These are phyloP conservation scores for Nakazawaea pomicola DNA, from an alignment of 805 yeast genomes.

Conservation along the genomic window DNA sequence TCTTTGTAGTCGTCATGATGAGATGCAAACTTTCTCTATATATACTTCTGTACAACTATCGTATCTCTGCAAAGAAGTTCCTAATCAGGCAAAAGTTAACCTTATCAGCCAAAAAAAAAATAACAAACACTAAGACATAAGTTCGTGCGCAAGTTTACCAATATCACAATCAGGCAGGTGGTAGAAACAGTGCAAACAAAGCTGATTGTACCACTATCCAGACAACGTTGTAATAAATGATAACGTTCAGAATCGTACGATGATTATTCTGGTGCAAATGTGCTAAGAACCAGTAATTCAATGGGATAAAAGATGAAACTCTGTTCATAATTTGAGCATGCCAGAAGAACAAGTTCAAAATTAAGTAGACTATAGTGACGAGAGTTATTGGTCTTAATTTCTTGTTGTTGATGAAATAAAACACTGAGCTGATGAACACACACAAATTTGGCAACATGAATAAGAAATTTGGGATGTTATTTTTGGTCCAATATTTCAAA, in stretches of 20 bases:
- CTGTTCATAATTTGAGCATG: conserved; percentile 86
- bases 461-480: conserved; percentile 78
- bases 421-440: conserved; percentile 36
- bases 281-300: conserved; percentile 68
- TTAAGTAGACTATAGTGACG: conserved; percentile 38
- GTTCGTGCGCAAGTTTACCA: neutral
- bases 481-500: conserved; percentile 73
- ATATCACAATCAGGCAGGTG: conserved; percentile 81
- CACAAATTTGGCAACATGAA: conserved; percentile 66
- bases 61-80: conserved; percentile 2
- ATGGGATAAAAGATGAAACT: conserved; percentile 70
- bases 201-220: conserved; percentile 72
- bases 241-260: conserved; percentile 3
- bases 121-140: neutral
- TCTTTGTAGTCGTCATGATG: too few relatives aligned
- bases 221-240: conserved; percentile 41
- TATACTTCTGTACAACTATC: too few relatives aligned
- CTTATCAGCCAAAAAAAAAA: neutral
- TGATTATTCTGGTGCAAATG: conserved; percentile 21
- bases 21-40: too few relatives aligned
- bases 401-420: conserved; percentile 28
- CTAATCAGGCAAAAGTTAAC: conserved; percentile 9
- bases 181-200: conserved; percentile 76
- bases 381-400: conserved; percentile 34
- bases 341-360: conserved; percentile 56